Percentiles rank a stretch among this genome's conserved stretches.
phyloP scores from a whole-genome alignment of 1,284 basidiomycete genomes.

The Heliocybe sulcata region DNA sequence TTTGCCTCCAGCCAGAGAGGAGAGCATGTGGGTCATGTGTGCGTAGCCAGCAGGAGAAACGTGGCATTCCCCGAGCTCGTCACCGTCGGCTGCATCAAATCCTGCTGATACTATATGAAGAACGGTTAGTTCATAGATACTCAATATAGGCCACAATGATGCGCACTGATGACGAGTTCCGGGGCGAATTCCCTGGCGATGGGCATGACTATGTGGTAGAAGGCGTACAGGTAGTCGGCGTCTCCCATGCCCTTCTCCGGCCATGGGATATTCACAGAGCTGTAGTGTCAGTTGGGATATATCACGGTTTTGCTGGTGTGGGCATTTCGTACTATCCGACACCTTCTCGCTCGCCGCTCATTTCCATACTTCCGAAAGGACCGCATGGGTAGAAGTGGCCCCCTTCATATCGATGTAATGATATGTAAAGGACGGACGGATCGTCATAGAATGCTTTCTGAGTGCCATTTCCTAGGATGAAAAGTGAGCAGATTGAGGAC shows the following conservation, averaged over 20 bases:
- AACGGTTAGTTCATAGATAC: not conserved
- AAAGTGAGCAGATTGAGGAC: slow-evolving; percentile 1
- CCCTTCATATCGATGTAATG: slow-evolving; percentile 90
- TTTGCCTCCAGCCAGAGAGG: slow-evolving; percentile 83
- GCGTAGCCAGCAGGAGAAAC: slow-evolving; percentile 95
- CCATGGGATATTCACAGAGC: slow-evolving; percentile 96
- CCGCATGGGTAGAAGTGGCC: slow-evolving; percentile 92
- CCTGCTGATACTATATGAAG: slow-evolving; percentile 83
- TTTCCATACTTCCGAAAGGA: slow-evolving; percentile 80
- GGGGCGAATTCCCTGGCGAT: slow-evolving; percentile 95
- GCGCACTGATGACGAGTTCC: slow-evolving; percentile 87
- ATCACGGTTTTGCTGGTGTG: not conserved
- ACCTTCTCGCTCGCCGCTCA: slow-evolving; percentile 80
- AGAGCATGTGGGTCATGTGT: slow-evolving; percentile 97
- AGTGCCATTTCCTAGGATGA: slow-evolving; percentile 81
- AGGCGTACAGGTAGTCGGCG: slow-evolving; percentile 95
- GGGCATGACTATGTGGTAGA: slow-evolving; percentile 94
- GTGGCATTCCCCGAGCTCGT: slow-evolving; percentile 85
- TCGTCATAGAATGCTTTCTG: slow-evolving; percentile 94
- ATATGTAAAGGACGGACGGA: slow-evolving; percentile 89
- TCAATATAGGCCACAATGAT: slow-evolving; percentile 18
- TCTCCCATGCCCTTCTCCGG: slow-evolving; percentile 85
- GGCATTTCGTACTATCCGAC: slow-evolving; percentile 65
- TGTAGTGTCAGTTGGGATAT: slow-evolving; percentile 21
- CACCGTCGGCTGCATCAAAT: slow-evolving; percentile 94